phyloP scores from a whole-genome alignment of 129 eudicot species.

The Tagetes erecta region DNA sequence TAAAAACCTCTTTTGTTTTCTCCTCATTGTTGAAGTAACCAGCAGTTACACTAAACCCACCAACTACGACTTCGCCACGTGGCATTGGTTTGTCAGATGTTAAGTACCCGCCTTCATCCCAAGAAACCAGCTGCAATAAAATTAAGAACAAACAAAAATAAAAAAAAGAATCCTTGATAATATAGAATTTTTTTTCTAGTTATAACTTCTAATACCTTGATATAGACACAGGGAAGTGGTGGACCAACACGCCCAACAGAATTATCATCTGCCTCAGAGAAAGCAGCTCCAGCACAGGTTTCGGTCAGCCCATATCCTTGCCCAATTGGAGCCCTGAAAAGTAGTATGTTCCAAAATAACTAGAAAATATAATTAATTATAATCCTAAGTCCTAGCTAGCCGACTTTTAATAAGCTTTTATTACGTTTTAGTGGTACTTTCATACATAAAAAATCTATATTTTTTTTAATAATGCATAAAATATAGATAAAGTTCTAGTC shows the following conservation, averaged over 20 bases:
- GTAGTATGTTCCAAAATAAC: background rate
- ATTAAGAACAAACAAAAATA: background rate
- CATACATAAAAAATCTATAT: background rate
- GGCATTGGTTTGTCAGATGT: conserved; percentile 91
- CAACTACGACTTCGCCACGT: conserved; percentile 88
- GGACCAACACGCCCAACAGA: conserved; percentile 99
- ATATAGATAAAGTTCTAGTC: background rate
- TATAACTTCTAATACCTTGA: conserved; percentile 50
- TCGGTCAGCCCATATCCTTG: conserved; percentile 99
- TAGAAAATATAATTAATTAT: background rate
- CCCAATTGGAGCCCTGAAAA: conserved; percentile 87
- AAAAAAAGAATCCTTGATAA: background rate
- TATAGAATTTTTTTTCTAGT: background rate
- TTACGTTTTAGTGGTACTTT: background rate
- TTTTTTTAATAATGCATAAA: background rate
- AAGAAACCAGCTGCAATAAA: conserved; percentile 78
- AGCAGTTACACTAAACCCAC: conserved; percentile 77
- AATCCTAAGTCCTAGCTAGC: background rate
- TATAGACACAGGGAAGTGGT: conserved; percentile 89
- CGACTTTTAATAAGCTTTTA: background rate
- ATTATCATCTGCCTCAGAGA: conserved; percentile 80
- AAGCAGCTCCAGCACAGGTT: conserved; percentile 95
- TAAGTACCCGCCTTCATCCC: conserved; percentile 96
- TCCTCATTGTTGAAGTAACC: conserved; percentile 88
- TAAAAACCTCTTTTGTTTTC: conserved; percentile 84